Evolutionary conservation across 1,139 yeast genomes (phyloP), one percentile per base, ranked within the genome.

Genomic region (Geotrichum aggregatum): DNA sequence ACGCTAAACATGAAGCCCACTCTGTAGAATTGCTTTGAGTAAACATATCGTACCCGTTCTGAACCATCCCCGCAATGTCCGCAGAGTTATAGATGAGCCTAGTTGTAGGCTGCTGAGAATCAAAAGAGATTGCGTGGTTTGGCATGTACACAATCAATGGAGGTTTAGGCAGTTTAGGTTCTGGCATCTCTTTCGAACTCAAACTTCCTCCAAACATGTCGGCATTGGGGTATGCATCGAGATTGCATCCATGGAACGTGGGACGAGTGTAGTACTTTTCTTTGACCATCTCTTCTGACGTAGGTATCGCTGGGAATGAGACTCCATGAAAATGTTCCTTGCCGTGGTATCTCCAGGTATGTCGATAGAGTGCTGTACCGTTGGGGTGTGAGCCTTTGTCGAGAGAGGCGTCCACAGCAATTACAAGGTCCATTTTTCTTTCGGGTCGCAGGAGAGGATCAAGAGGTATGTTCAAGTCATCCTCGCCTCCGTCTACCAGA

Each of bases 401-500:
- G 1, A 61, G 52, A 5, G 63, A 59, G 4, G 59, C 58, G 36
- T 88, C 96, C 64, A 80, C 82, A 0, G 95, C 94, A 66, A 88
- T 79, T 33, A 89, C 76, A 13, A 84, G 76, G 65, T 88, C 96
- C 31, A 87, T 74, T 8, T 74, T 71, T 64, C 96, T 77, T 45
- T 76, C 76, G 5, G 81, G 78, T 68, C 84, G 89, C 49, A 88
- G 67, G 59, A 87, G 73, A 21, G 96, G 96, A 52, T 78, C 75
- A 44, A 87, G 71, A 14, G 96, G 96, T 39, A 88, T 75, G 62
- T 86, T 86, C 67, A 87, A 89, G 14, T 68, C 66, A 70, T 87
- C 96, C 68, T 84, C 91, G 58, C 96, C 95, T 56, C 96, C 96
- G 66, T 88, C 96, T 26, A 82, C 89, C 55, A 87, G 73, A 65